A percentile compares a stretch with the other conserved stretches of the same genome.
Conservation (phyloP, 768 basidiomycete species). For the Rhodotorula sphaerocarpa region DNA sequence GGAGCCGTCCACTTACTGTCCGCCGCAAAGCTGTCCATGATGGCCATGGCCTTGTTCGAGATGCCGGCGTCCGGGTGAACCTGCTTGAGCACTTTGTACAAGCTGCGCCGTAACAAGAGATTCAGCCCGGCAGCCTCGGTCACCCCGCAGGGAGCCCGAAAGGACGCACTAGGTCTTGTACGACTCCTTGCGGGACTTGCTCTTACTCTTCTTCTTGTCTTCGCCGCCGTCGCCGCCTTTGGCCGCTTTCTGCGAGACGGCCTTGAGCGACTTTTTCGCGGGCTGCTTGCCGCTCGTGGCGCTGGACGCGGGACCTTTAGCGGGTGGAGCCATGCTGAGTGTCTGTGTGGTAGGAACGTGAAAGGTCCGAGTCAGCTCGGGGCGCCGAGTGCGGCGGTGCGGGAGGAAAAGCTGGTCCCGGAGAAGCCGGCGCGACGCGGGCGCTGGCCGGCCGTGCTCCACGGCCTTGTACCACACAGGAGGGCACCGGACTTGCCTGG, state of each 20-base stretch:
- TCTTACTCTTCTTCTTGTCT: constrained; percentile 20
- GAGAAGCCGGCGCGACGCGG: not conserved
- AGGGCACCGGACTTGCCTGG: not conserved
- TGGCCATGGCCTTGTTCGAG: constrained; percentile 58
- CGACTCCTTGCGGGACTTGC: constrained; percentile 51
- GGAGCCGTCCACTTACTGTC: too few species aligned
- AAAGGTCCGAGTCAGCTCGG: too few species aligned
- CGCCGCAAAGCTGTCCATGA: constrained; percentile 34
- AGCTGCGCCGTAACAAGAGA: too few species aligned
- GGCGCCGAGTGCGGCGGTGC: too few species aligned
- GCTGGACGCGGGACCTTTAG: constrained; percentile 48
- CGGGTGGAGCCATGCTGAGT: constrained; percentile 51
- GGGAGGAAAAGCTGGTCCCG: not conserved
- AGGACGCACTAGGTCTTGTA: constrained; percentile 59
- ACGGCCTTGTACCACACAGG: too few species aligned
- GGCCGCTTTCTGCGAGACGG: too few species aligned
- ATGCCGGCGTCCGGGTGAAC: constrained; percentile 98
- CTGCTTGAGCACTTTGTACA: constrained; percentile 45
- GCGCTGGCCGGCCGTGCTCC: too few species aligned
- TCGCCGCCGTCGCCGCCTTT: not conserved
- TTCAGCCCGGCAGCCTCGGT: too few species aligned
- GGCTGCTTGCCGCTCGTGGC: constrained; percentile 31
- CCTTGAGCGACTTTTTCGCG: constrained; percentile 30
- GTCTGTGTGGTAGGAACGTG: not conserved
- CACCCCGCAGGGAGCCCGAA: too few species aligned